Conservation (phyloP, 2,329 filamentous ascomycete genomes). For the Botryotinia globosa region DNA sequence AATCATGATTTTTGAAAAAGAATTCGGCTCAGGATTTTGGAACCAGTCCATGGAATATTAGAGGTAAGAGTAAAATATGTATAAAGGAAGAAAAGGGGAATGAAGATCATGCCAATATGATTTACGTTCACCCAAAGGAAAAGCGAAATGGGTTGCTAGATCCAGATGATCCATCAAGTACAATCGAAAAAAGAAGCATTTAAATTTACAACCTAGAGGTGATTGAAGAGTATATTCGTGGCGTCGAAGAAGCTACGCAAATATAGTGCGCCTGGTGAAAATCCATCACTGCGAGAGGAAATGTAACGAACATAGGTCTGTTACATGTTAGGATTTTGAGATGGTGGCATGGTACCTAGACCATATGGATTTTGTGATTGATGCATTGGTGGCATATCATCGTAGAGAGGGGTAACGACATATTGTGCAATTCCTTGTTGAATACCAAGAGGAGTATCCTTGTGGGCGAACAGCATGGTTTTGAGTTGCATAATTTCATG, state of each 20-base stretch:
- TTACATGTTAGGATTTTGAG: conserved; percentile 8
- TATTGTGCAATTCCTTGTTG: conserved; percentile 59
- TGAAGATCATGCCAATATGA: background rate
- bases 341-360: conserved; percentile 2
- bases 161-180: background rate
- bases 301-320: background rate
- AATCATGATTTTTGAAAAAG: background rate
- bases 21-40: background rate
- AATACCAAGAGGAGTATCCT: conserved; percentile 91
- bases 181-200: background rate
- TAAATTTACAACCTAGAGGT: background rate
- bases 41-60: background rate
- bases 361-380: conserved; percentile 16
- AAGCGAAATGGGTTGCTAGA: background rate
- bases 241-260: background rate
- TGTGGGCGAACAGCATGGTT: conserved; percentile 87
- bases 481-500: conserved; percentile 96
- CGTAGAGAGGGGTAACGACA: background rate
- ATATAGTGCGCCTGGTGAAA: background rate
- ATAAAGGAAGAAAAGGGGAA: background rate
- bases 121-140: background rate
- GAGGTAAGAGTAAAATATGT: background rate
- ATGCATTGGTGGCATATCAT: background rate
- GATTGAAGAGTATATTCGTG: background rate
- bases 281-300: background rate